Base-by-base conservation (phyloP, 495 filamentous ascomycete species). In the Daldinia loculata region DNA sequence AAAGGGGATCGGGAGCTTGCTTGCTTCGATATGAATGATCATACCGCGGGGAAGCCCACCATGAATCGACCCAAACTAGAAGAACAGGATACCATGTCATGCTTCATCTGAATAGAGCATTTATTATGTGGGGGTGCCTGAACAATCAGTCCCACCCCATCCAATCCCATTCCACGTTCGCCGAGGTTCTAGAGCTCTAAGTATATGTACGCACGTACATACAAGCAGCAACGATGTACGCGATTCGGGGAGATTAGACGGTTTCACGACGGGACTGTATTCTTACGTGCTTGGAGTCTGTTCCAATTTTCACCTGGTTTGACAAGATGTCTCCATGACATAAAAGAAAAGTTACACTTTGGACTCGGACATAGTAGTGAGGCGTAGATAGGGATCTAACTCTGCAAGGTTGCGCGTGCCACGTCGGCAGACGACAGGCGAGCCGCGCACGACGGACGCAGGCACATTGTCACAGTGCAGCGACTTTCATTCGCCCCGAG, bases 401-500 rank as follows among this genome's bases (percentile, higher is more conserved):
- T 63, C 64, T 66, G 61, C 57, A 50, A 73, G 61, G 70, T 73
- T 66, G 48, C 60, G 55, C 55, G 64, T 65, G 55, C 56, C 41
- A 62, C 61, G n/a, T 69, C 70, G 70, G 70, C 48, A 73, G 66
- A 69, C 66, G 62, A 73, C 70, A 73, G 70, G 70, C 66, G 65
- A 73, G 70, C 61, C 70, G 70, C 65, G 65, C 65, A 65, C 65
- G 61, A 69, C 65, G 70, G 66, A 73, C 70, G 70, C 70, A 73
- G 70, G 70, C 70, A 73, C 70, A 69, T 63, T 69, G 70, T 73
- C 61, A 69, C 70, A 60, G 52, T 69, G 61, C 66, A 69, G 70
- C 60, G 66, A 63, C 63, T 66, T 63, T 66, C 30, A 66, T 69
- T 73, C 66, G 66, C 57, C 52, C 66, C 62, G 66, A 73, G 38